These are phyloP conservation scores for Hysterangium stoloniferum DNA, from an alignment of 768 basidiomycete genomes.

Conservation along the genomic window DNA sequence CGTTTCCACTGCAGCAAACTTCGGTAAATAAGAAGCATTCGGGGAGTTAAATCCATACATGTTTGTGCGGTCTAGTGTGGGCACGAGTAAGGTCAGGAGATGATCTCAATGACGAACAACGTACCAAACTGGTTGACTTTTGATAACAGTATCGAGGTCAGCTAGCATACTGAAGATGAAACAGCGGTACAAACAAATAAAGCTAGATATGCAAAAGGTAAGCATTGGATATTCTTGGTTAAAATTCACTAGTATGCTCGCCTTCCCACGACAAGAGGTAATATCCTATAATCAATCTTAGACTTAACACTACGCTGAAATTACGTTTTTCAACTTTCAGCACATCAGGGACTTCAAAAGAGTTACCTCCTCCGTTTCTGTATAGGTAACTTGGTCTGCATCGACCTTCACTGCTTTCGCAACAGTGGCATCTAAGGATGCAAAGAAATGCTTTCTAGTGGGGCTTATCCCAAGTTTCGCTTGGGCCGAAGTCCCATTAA, in stretches of 20 bases:
- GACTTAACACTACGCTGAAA: constrained; percentile 37
- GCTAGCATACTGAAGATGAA: too few relatives aligned
- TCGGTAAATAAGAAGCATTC: not conserved
- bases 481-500: constrained; percentile 40
- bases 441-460: constrained; percentile 21
- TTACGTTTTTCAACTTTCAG: constrained; percentile 2
- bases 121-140: constrained; percentile 18
- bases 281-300: constrained; percentile 45
- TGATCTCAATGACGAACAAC: not conserved
- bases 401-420: constrained; percentile 46
- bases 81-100: too few relatives aligned
- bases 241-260: constrained; percentile 21
- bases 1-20: constrained; percentile 37
- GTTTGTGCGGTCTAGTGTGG: constrained; percentile 45
- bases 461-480: constrained; percentile 25
- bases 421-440: constrained; percentile 22
- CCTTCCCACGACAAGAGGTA: constrained; percentile 45
- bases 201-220: constrained; percentile 24
- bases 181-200: constrained; percentile 46
- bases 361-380: constrained; percentile 41
- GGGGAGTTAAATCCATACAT: constrained; percentile 31
- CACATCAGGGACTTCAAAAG: not conserved
- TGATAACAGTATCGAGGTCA: too few relatives aligned
- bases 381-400: constrained; percentile 41
- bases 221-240: not conserved